Evolutionary conservation across 1,284 basidiomycete genomes (phyloP), one percentile per base, ranked within the genome.

Genomic region (Marasmius sp.): DNA sequence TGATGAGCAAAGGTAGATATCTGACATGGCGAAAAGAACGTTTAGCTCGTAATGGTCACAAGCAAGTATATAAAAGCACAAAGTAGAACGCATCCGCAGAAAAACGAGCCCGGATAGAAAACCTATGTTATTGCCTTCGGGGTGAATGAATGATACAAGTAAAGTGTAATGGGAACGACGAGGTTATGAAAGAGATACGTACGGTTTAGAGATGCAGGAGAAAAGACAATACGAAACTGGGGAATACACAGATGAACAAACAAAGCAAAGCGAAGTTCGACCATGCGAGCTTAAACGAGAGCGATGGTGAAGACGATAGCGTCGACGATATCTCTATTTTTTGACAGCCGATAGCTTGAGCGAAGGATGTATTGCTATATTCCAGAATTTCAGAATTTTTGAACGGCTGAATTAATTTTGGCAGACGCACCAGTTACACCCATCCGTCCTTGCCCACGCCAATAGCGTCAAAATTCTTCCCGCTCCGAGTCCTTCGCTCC

Each of bases 381-480:
- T 67, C 66, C 71, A 62, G 63, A 68, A 61, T 68, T 69, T 77
- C 62, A 77, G 74, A 70, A 66, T 72, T 72, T 77, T 60, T 63
- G 64, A 65, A 61, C 63, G 64, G 65, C 65, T 67, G 38, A 61
- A 59, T 39, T 50, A 48, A 16, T 39, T 59, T 58, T 53, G 69
- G 41, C 47, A 58, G 65, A 67, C 68, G 57, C 62, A 77, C 73
- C 65, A 61, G 70, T 69, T 73, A 79, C 38, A 82, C 77, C 84
- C 83, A 85, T 51, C 76, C 77, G 59, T 84, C 82, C 67, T 81
- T 78, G 59, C 82, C 82, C 4, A 81, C 75, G 22, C 81, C 80
- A 66, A 90, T 89, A 51, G 86, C 90, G 69, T 91, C 91, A 66
- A 92, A 92, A 73, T 84, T 89, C 77, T 91, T 92, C 59, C 90